phyloP scores from a whole-genome alignment of 179 eudicot species.

The Drosera spatulata region DNA sequence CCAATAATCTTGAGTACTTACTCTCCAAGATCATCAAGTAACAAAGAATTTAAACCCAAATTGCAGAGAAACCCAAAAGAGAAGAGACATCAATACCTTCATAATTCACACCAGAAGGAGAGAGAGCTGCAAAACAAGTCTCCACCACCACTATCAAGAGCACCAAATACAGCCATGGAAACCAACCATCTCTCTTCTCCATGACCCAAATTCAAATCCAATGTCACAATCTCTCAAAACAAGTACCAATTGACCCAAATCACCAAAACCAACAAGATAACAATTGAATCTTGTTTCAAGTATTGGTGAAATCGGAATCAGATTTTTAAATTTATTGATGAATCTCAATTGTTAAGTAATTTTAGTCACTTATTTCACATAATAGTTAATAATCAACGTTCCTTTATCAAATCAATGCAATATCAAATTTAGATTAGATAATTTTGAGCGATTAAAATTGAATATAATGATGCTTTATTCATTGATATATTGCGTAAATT shows the following conservation, averaged over 20 bases:
- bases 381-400: too few relatives aligned
- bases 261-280: background rate
- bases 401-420: too few relatives aligned
- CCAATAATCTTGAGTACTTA: background rate
- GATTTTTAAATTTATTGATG: too few relatives aligned
- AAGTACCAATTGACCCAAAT: slow-evolving; percentile 4
- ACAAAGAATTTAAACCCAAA: background rate
- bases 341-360: too few relatives aligned
- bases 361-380: too few relatives aligned
- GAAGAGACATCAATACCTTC: slow-evolving; percentile 32
- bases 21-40: too few relatives aligned
- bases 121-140: slow-evolving; percentile 36
- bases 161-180: slow-evolving; percentile 29
- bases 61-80: background rate
- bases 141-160: slow-evolving; percentile 21
- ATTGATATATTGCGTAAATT: too few relatives aligned
- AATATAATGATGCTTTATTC: too few relatives aligned
- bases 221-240: background rate
- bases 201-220: slow-evolving; percentile 9
- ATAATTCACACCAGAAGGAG: slow-evolving; percentile 60
- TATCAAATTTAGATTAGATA: too few relatives aligned
- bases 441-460: too few relatives aligned
- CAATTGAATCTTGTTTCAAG: too few relatives aligned
- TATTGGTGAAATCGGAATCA: too few relatives aligned
- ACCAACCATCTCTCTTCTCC: slow-evolving; percentile 21